Conservation (phyloP, 2,329 filamentous ascomycete genomes). For the Aspergillus tubingensis region DNA sequence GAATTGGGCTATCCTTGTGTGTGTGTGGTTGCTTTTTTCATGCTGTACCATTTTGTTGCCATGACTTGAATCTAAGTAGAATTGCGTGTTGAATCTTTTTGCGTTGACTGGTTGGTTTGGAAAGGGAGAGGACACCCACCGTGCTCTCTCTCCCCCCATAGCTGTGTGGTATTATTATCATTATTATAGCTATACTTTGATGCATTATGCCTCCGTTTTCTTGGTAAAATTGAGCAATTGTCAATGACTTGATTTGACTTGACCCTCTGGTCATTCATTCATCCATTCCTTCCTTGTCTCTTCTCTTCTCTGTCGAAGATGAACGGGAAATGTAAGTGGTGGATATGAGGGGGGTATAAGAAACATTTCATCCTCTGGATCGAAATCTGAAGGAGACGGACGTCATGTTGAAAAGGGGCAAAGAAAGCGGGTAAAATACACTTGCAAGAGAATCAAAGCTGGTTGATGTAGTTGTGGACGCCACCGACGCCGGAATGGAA, state of each 20-base stretch:
- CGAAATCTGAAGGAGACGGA: too few species aligned
- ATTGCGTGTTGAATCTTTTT: conserved; percentile 9
- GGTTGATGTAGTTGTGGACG: too few species aligned
- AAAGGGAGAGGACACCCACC: too few species aligned
- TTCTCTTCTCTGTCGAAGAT: background rate
- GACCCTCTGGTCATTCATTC: too few species aligned
- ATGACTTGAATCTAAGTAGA: conserved; percentile 19
- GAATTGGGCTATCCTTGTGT: conserved; percentile 8
- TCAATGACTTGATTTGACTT: conserved; percentile 3
- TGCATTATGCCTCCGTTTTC: conserved; percentile 24
- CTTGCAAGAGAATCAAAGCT: too few species aligned
- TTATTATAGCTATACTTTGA: conserved; percentile 19
- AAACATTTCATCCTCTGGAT: background rate
- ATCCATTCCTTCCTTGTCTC: background rate
- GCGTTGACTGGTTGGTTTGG: background rate
- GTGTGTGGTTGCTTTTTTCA: conserved; percentile 4
- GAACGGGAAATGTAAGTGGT: background rate
- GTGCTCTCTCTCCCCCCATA: conserved; percentile 2
- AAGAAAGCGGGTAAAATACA: too few species aligned
- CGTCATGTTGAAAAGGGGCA: too few species aligned
- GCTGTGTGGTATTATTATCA: background rate
- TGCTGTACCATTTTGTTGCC: conserved; percentile 10
- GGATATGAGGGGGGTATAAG: background rate
- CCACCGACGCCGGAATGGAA: too few species aligned
- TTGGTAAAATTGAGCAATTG: conserved; percentile 25